phyloP scores from a whole-genome alignment of 768 basidiomycete species.

The Boletus rubroflammeus region DNA sequence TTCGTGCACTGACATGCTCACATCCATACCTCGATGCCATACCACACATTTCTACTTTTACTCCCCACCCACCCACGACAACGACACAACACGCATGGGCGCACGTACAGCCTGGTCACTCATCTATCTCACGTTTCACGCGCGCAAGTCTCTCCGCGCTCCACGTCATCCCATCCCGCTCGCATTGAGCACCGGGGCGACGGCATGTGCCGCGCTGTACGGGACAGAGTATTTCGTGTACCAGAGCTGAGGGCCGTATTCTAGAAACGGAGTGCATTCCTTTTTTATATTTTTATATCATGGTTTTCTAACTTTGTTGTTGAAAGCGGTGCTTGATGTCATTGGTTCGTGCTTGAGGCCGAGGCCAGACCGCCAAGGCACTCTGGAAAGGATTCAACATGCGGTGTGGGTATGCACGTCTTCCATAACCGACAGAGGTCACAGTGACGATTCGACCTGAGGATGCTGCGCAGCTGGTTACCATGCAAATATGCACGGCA shows the following conservation, averaged over 20 bases:
- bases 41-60: neutral
- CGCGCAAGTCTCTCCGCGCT: conserved; percentile 29
- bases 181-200: conserved; percentile 30
- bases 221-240: conserved; percentile 30
- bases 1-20: neutral
- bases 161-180: conserved; percentile 35
- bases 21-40: neutral
- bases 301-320: neutral
- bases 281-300: neutral
- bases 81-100: neutral
- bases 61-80: neutral
- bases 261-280: neutral
- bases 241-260: conserved; percentile 17
- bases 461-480: neutral
- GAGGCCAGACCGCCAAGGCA: neutral
- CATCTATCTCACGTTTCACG: conserved; percentile 41
- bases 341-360: neutral
- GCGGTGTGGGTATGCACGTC: neutral
- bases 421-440: neutral
- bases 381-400: neutral
- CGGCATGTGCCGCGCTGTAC: conserved; percentile 26
- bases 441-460: neutral
- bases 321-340: neutral
- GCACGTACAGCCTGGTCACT: conserved; percentile 42
- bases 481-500: neutral